Base-by-base conservation (phyloP, 495 filamentous ascomycete genomes). In the Hypoxylon fuscum region DNA sequence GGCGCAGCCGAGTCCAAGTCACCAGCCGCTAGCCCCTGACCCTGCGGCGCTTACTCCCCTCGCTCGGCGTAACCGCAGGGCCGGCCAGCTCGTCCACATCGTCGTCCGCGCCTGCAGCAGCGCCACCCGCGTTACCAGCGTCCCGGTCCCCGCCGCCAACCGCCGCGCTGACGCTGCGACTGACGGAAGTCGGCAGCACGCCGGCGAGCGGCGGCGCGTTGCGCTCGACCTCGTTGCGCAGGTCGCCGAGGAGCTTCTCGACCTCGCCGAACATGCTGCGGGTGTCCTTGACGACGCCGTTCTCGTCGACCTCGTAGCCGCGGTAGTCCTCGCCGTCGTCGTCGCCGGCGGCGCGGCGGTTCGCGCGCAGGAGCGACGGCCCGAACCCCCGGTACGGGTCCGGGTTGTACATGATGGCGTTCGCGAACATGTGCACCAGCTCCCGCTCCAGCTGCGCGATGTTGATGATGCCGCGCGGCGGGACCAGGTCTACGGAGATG, bases 341-440 rank as follows among this genome's bases (percentile, higher is more conserved):
- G 48, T 75, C 75, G 14, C 68, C 49, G 35, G 58, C 59, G 2
- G 66, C 53, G 1, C 58, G 59, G 14, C 67, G 60, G 15, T 70
- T 68, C 14, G 68, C 62, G 21, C 70, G 61, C 5, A 83, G 73
- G 62, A 90, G 89, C 2, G 78, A 77, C 2, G 81, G 84, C 0
- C 89, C 88, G 32, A 90, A 85, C 0, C 89, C 88, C 32, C 89
- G 87, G 23, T 79, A 73, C 0, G 88, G 83, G 55, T 91, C 85
- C 0, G 89, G 85, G 62, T 98, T 98, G 81, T 92, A 98, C 95
- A 98, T 97, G 69, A 97, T 87, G 11, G 94, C 94, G 68, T 98
- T 98, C 46, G 91, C 89, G 68, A 97, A 97, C 89, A 98, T 96
- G 65, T 94, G 90, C 61, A 95, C 92, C n/a, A 98, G 74, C 70